Base-by-base conservation (phyloP, 345 rosid species). In the Citrus glauca region DNA sequence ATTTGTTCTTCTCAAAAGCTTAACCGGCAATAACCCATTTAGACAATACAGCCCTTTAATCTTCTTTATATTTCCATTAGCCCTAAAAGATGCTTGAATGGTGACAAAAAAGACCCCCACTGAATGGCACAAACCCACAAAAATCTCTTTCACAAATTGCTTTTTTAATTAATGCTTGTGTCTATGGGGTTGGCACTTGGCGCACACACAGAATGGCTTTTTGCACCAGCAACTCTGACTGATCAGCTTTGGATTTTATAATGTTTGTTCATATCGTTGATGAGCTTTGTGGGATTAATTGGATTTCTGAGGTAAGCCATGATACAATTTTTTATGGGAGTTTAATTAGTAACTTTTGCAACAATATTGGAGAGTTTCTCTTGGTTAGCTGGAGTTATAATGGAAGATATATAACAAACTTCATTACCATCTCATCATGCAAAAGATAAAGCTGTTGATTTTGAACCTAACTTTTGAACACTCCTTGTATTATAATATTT, bases 1-100 rank as follows among this genome's bases (percentile, higher is more conserved):
- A n/a, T 42, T 76, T 62, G 62, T 77, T 27, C 63, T 73, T 71
- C 83, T 86, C 9, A 73, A 81, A 81, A 83, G 83, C 66, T 78
- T 66, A 80, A 66, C 50, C 50, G 17, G 1, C 50, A 45, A 45
- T 45, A 45, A 45, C 77, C 84, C 65, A 25, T 62, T 38, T 55
- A 38, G 55, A 40, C 75, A 81, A 48, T 5, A 2, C 1, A 24
- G 69, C 42, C 67, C 74, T 28, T 48, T 4, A 10, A 66, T 59
- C 68, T 62, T 53, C 79, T 73, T 64, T 55, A 33, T 53, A 6
- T 27, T 27, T 24, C 9, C 50, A 71, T 72, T 53, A 10, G 74
- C 32, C 78, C 50, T 0, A 55, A 83, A 81, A 81, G 76, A 55
- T 74, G 80, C 71, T 66, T 53, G 75, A 60, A 83, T 77, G 61